Evolutionary conservation across 108 stramenopile genomes (phyloP).

Genomic region (Discostella pseudostelligera): DNA sequence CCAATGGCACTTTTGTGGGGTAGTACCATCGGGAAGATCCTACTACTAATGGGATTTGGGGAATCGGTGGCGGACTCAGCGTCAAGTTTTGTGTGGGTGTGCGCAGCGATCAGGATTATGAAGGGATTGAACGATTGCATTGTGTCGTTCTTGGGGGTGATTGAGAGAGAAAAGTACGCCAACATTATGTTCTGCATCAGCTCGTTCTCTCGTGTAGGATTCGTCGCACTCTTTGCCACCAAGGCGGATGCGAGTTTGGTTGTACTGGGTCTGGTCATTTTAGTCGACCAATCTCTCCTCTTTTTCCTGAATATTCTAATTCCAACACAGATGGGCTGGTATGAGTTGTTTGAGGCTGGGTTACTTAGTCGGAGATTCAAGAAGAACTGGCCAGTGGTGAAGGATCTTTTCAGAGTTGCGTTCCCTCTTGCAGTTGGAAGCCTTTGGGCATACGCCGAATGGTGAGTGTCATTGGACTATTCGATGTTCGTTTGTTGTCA

Average conservation of each 20-base stretch:
- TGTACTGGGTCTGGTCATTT: constrained; percentile 24
- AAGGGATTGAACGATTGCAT: constrained; percentile 8
- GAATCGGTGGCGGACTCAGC: constrained; percentile 21
- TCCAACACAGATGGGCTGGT: constrained; percentile 21
- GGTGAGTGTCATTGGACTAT: no score
- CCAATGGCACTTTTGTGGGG: constrained; percentile 28
- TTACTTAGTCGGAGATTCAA: constrained; percentile 6
- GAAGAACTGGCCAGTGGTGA: constrained; percentile 35
- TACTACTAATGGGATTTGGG: constrained; percentile 30
- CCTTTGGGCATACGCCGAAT: constrained; percentile 67
- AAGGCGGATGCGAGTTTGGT: constrained; percentile 23
- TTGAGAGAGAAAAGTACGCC: constrained; percentile 13
- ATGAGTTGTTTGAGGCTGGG: constrained; percentile 11
- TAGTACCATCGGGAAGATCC: constrained; percentile 23
- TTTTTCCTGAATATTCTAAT: constrained; percentile 30
- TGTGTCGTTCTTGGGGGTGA: constrained; percentile 19
- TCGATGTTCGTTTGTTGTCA: no score
- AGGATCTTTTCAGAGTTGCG: constrained; percentile 46
- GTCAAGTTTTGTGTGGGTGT: constrained; percentile 25
- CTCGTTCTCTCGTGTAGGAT: not conserved
- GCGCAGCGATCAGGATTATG: constrained; percentile 9
- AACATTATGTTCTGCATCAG: constrained; percentile 12
- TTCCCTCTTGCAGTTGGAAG: constrained; percentile 62
- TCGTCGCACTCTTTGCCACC: constrained; percentile 7
- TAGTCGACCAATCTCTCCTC: constrained; percentile 18